Conservation (phyloP, 2,329 filamentous ascomycete genomes). For the Epichloe coenophiala region DNA sequence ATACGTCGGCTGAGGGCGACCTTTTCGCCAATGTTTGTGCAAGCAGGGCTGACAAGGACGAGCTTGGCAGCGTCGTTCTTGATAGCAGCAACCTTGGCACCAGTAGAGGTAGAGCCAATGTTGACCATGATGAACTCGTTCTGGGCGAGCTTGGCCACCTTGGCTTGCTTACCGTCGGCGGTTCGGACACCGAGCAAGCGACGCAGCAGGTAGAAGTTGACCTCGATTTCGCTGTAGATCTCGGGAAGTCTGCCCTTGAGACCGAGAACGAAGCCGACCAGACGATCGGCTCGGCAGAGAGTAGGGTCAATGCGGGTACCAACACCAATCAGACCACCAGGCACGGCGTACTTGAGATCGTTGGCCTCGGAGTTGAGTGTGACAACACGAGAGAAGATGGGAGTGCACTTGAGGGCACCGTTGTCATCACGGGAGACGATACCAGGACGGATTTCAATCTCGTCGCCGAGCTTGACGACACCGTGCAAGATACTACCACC, state of each 20-base stretch:
- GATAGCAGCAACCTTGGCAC: slow-evolving; percentile 92
- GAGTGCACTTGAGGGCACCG: slow-evolving; percentile 89
- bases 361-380: slow-evolving; percentile 96
- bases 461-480: slow-evolving; percentile 91
- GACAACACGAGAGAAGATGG: slow-evolving; percentile 91
- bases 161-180: slow-evolving; percentile 96
- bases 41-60: slow-evolving; percentile 81
- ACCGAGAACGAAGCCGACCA: slow-evolving; percentile 94
- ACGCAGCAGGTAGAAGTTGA: slow-evolving; percentile 97
- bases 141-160: slow-evolving; percentile 96
- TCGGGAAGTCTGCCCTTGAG: slow-evolving; percentile 86
- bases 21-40: slow-evolving; percentile 96
- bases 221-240: slow-evolving; percentile 96
- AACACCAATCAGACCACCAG: slow-evolving; percentile 94
- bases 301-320: slow-evolving; percentile 96
- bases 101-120: slow-evolving; percentile 93
- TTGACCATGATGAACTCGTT: slow-evolving; percentile 99
- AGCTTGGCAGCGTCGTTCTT: slow-evolving; percentile 97
- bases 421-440: slow-evolving; percentile 92
- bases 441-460: slow-evolving; percentile 98
- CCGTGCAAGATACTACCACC: slow-evolving; percentile 94
- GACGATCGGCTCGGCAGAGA: slow-evolving; percentile 94
- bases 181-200: slow-evolving; percentile 93
- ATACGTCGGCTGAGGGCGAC: slow-evolving; percentile 92
- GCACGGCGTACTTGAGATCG: slow-evolving; percentile 95